These are phyloP conservation scores for Lachancea kluyveri DNA, from an alignment of 805 yeast species.

Conservation along the genomic window DNA sequence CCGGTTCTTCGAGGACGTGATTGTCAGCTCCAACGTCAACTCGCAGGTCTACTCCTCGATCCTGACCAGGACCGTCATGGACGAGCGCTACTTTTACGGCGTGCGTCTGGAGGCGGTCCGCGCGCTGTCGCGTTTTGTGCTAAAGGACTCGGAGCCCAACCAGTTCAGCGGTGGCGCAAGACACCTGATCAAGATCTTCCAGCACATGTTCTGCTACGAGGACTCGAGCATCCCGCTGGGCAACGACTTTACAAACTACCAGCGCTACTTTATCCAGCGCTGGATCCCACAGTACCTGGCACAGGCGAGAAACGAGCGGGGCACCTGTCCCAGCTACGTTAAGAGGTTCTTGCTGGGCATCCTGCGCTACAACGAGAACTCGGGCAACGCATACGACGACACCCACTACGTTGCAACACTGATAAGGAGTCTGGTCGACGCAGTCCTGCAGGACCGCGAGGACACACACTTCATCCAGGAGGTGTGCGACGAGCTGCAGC, in stretches of 20 bases:
- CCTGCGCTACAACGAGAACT: constrained; percentile 78
- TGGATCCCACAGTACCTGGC: constrained; percentile 62
- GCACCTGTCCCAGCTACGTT: constrained; percentile 54
- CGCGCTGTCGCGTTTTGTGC: constrained; percentile 66
- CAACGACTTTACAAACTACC: constrained; percentile 72
- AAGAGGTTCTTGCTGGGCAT: constrained; percentile 61
- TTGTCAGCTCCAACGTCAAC: constrained; percentile 39
- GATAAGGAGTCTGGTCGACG: constrained; percentile 45
- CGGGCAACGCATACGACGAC: constrained; percentile 72
- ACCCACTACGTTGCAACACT: constrained; percentile 56
- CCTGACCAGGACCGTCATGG: constrained; percentile 75
- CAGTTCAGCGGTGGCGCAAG: constrained; percentile 46
- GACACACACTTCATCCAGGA: constrained; percentile 38
- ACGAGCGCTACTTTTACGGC: constrained; percentile 80
- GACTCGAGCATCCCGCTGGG: constrained; percentile 63
- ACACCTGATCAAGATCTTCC: constrained; percentile 67
- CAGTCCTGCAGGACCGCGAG: constrained; percentile 30
- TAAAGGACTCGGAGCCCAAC: constrained; percentile 24
- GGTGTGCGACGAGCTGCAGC: constrained; percentile 59
- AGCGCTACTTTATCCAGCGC: constrained; percentile 61
- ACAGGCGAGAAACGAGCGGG: constrained; percentile 52
- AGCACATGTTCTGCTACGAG: constrained; percentile 65
- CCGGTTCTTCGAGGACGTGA: constrained; percentile 54
- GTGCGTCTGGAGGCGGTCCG: constrained; percentile 80
- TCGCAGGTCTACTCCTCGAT: constrained; percentile 65